Evolutionary conservation across 305 asterid genomes (phyloP).

Genomic region (Rubia peregrina): DNA sequence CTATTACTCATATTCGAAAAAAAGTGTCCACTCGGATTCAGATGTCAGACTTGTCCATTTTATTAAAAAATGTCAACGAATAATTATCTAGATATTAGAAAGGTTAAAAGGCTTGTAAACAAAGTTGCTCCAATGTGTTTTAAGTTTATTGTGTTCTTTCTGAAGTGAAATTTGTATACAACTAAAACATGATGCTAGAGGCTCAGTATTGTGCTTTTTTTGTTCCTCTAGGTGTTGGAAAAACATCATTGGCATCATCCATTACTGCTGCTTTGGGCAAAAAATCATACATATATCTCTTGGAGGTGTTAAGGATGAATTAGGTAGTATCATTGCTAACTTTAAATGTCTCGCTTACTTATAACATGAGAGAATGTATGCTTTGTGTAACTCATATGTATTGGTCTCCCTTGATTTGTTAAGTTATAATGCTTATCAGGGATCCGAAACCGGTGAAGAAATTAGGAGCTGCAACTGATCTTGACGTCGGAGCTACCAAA

Average conservation of each 20-base stretch:
- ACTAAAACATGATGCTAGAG: conserved; percentile 98
- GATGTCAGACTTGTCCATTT: too few relatives aligned
- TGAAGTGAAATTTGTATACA: conserved; percentile 23
- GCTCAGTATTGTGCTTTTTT: conserved; percentile 93
- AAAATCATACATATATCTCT: conserved; percentile 90
- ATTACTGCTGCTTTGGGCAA: conserved; percentile 91
- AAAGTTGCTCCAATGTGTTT: background rate
- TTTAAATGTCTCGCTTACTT: too few relatives aligned
- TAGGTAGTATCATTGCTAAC: too few relatives aligned
- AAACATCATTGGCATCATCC: conserved; percentile 96
- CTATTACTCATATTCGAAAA: too few relatives aligned
- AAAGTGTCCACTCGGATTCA: too few relatives aligned
- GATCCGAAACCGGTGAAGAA: conserved; percentile 34
- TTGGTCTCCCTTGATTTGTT: too few relatives aligned
- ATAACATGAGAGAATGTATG: too few relatives aligned
- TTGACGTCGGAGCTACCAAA: conserved; percentile 40
- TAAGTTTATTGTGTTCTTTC: background rate
- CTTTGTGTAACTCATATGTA: too few relatives aligned
- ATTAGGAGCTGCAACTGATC: conserved; percentile 43
- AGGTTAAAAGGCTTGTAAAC: conserved; percentile 42
- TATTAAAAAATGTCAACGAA: conserved; percentile 39
- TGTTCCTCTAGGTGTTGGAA: conserved; percentile 99
- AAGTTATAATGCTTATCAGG: conserved; percentile 19
- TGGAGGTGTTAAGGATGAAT: conserved; percentile 96
- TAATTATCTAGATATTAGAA: conserved; percentile 91